Evolutionary conservation across 2,329 filamentous ascomycete species (phyloP), one percentile per base, ranked within the genome.

Genomic region (Helotiales sp.): DNA sequence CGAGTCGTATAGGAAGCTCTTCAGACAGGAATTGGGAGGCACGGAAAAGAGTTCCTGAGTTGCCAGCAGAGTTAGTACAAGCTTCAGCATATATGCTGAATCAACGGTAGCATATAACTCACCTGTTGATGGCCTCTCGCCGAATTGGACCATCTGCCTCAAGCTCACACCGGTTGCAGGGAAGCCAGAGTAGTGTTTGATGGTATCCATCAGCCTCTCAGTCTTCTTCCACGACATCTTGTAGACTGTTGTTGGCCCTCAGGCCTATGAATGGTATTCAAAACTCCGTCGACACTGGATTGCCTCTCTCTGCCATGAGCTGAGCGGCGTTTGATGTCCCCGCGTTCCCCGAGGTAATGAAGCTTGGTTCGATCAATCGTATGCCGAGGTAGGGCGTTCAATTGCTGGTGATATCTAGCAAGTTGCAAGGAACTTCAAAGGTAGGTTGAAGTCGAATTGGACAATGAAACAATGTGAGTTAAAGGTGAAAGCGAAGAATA

Each of bases 81-180:
- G 28, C 45, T 60, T 7, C 30, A 5, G 24, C 6, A 40, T 30
- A 24, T 37, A 20, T 55, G n/a, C 17, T 22, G n/a, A n/a, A n/a
- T n/a, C n/a, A n/a, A n/a, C 34, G 2, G 13, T 11, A 32, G 6
- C 34, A 20, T 22, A 4, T 34, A 34, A 80, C 86, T 76, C 84
- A 96, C 93, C 93, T 75, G 90, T 92, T 17, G 94, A 97, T 62
- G 95, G 94, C 79, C 89, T 92, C 83, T 97, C 93, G 78, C 95
- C 95, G 80, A 98, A 98, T 80, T 98, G 95, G 67, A 98, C 95
- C 96, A 99, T 99, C 86, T 99, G 96, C 79, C 96, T 89, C 81
- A 99, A 86, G 79, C 94, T 97, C 76, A 96, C 92, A 76, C 96
- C 96, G 15, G 96, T 99, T 69, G 96, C 96, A 72, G 96, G 96